Base-by-base conservation (phyloP, 805 yeast species). In the Starmerella geochares region DNA sequence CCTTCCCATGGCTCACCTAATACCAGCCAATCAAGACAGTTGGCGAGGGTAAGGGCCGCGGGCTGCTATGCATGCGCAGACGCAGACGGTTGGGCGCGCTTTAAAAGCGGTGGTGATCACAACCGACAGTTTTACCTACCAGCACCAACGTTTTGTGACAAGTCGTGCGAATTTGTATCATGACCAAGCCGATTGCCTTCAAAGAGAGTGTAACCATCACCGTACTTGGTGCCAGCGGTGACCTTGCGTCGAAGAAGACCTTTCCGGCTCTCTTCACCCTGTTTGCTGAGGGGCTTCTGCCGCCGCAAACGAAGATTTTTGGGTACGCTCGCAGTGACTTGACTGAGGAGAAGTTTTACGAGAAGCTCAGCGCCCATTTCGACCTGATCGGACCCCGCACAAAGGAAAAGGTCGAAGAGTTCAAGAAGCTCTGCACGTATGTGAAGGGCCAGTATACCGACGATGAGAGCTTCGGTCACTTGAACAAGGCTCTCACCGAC, bases 241-340 rank as follows among this genome's bases (percentile, higher is more conserved):
- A 60, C 36, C 49, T 59, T 0, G 96, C 63, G 14, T 50, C 60
- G 27, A 60, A 60, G 52, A 60, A 60, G 54, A 60, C 63, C 24
- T 70, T 65, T 60, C 74, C 73, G 17, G 73, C 73, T 5, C 55
- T 71, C 51, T 70, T 71, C 56, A 70, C 70, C 19, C 62, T 70
- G 46, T 65, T 51, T 69, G 72, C 84, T 57, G 81, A 88, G 64
- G 95, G 94, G 36, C 79, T 78, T 57, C 72, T 90, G 50, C 85
- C 94, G 9, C 61, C 70, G 11, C 66, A 80, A 25, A 79, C 83
- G 33, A 78, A 78, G 62, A 86, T 92, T 60, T 75, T 85, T 57
- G 98, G 98, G 23, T 92, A 84, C 65, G 98, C 98, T 25, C 77
- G 98, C 60, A 81, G 96, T 19, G 73, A 83, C 46, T 67, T 92